phyloP scores from a whole-genome alignment of 768 basidiomycete species.

The Pisolithus tinctorius region DNA sequence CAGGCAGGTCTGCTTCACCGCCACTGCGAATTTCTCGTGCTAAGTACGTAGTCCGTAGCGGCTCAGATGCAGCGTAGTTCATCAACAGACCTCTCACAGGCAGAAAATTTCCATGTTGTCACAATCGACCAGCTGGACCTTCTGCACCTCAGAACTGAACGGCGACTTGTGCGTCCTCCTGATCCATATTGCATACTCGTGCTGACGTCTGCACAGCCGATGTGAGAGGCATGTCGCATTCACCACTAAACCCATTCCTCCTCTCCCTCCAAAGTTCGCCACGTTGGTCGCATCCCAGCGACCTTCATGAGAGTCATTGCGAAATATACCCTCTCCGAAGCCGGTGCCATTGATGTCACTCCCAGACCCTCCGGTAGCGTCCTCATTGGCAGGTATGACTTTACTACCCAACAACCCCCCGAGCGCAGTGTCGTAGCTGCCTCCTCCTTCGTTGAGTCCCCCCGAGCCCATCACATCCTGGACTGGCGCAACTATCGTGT shows the following conservation, averaged over 20 bases:
- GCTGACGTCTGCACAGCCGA: not conserved
- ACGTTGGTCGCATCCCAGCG: slow-evolving; percentile 19
- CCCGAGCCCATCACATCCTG: too few species aligned
- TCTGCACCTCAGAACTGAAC: slow-evolving; percentile 9
- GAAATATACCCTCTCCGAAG: slow-evolving; percentile 52
- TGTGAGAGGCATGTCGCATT: too few species aligned
- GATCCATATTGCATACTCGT: not conserved
- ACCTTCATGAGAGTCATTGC: slow-evolving; percentile 36
- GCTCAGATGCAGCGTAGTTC: slow-evolving; percentile 8
- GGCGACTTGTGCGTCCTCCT: slow-evolving; percentile 10
- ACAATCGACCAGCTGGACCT: slow-evolving; percentile 26
- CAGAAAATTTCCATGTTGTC: slow-evolving; percentile 27
- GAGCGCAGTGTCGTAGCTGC: too few species aligned
- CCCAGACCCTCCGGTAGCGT: not conserved
- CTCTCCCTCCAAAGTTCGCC: slow-evolving; percentile 7
- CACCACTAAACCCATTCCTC: slow-evolving; percentile 16
- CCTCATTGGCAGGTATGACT: not conserved
- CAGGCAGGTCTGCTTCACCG: too few species aligned
- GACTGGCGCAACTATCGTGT: not conserved
- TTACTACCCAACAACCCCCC: too few species aligned
- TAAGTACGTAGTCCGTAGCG: slow-evolving; percentile 34
- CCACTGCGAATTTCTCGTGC: too few species aligned
- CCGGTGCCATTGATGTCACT: slow-evolving; percentile 45
- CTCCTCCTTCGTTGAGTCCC: too few species aligned
- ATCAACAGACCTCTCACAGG: slow-evolving; percentile 8